Evolutionary conservation across 73 alveolate genomes (phyloP), one percentile per base, ranked within the genome.

Genomic region (Paraurostyla sp.): DNA sequence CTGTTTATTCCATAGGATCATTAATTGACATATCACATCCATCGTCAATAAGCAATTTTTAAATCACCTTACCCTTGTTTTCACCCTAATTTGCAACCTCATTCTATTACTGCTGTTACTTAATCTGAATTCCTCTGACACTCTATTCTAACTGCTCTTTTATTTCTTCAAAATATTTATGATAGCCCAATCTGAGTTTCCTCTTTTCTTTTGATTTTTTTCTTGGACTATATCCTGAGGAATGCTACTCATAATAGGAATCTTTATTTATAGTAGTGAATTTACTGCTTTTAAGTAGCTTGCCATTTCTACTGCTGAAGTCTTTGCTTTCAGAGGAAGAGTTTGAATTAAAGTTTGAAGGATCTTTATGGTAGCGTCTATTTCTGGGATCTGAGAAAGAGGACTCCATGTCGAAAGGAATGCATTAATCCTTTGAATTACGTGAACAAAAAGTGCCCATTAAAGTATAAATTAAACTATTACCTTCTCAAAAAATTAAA

Each of bases 101-200:
- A 20, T 18, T 6, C 33, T n/a, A 13, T 52, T 6, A 11, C 4
- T 52, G 35, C 69, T 52, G 13, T 11, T 20, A 6, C 9, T 52
- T 35, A 13, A 13, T 52, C 4, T 52, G 23, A 13, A 52, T 6
- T 6, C 23, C 69, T 20, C 7, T 18, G 4, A 52, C 4, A 52
- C 69, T 52, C 4, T 52, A 11, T 20, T 2, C 25, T 38, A 40
- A 11, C 6, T 25, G 0, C 13, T 35, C 35, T 65, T 40, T 65
- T 38, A 38, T 18, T 38, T 65, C 82, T 65, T 73, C 86, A 25
- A 73, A 73, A 48, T 73, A 73, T 36, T 73, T 73, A 33, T 73
- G 86, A 49, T 73, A 73, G 71, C 86, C 65, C 18, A 73, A 30
- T 23, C 86, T 43, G 11, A 73, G 49, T 48, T 73, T 73, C 33